Evolutionary conservation across 2,329 filamentous ascomycete species (phyloP), one percentile per base, ranked within the genome.

Genomic region (Dactylella cylindrospora): DNA sequence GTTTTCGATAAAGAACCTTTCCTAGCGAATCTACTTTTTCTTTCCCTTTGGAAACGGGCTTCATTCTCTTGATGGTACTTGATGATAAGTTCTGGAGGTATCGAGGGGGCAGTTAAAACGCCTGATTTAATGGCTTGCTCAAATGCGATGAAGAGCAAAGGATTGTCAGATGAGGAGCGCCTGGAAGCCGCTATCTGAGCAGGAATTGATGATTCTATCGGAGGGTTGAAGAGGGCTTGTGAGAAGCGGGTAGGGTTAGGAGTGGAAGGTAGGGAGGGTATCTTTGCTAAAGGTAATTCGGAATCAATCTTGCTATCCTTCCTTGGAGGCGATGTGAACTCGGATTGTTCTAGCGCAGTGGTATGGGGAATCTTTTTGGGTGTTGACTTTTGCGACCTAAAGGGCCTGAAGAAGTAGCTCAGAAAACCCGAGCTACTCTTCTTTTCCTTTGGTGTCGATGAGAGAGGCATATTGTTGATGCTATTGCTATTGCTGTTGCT

Each of bases 381-480:
- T 13, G 49, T 39, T 10, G 57, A 23, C 36, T 54, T 62, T 40
- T 62, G 57, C 31, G 57, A 54, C 44, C 57, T 47, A 38, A 62
- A 62, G 19, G 57, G 57, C 40, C 36, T 62, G 57, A 62, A 62
- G 38, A 62, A 62, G 43, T 61, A 61, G 17, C 43, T 61, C 5
- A 61, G 55, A 12, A 61, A 61, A 31, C 47, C 29, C 5, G 55
- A 52, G 40, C 17, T 29, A 19, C 54, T 26, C 33, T 52, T 54
- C 49, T 62, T 62, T 26, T 62, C 50, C 23, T 62, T 52, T 15
- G 38, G 17, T 15, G 36, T 35, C 36, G 36, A 9, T 23, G 29
- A 33, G 36, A 53, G 7, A 15, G 47, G 55, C 55, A 62, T 60
- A 25, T 15, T 47, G 20, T 38, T 35, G 28, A 31, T 35, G 47